These are phyloP conservation scores for Tetrapisispora taiwanensis DNA, from an alignment of 805 yeast species.

Conservation along the genomic window DNA sequence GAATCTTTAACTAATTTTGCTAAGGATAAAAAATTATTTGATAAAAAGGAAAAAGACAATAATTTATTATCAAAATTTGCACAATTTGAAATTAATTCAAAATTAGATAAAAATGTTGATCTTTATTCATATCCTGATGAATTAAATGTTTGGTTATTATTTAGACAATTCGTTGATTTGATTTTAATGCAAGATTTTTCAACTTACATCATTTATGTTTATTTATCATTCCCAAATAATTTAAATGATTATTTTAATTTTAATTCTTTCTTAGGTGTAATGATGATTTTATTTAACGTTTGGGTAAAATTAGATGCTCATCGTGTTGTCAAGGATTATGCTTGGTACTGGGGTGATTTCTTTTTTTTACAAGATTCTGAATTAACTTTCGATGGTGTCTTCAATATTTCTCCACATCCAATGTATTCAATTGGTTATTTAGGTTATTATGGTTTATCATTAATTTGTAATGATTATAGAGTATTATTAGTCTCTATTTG, in stretches of 20 bases:
- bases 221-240: constrained; percentile 32
- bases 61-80: constrained; percentile 32
- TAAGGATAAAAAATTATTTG: constrained; percentile 36
- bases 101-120: constrained; percentile 32
- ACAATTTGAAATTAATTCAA: constrained; percentile 37
- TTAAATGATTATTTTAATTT: constrained; percentile 39
- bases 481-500: constrained; percentile 57
- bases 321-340: constrained; percentile 78
- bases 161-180: constrained; percentile 70
- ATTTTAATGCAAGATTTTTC: constrained; percentile 78
- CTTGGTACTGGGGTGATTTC: constrained; percentile 95
- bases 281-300: constrained; percentile 58
- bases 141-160: constrained; percentile 74
- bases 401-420: constrained; percentile 85
- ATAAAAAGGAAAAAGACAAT: constrained; percentile 22
- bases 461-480: constrained; percentile 64
- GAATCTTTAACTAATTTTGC: constrained; percentile 46
- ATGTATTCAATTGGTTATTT: constrained; percentile 86
- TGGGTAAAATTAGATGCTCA: constrained; percentile 87
- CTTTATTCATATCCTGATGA: constrained; percentile 50
- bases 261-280: constrained; percentile 49
- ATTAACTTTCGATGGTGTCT: constrained; percentile 78
- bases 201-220: constrained; percentile 57
- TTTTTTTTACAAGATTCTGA: constrained; percentile 66
- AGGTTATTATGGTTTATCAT: constrained; percentile 77